Percentiles rank a stretch among this genome's conserved stretches.
Conservation (phyloP, 1,139 yeast species). For the Candida glucosophila region DNA sequence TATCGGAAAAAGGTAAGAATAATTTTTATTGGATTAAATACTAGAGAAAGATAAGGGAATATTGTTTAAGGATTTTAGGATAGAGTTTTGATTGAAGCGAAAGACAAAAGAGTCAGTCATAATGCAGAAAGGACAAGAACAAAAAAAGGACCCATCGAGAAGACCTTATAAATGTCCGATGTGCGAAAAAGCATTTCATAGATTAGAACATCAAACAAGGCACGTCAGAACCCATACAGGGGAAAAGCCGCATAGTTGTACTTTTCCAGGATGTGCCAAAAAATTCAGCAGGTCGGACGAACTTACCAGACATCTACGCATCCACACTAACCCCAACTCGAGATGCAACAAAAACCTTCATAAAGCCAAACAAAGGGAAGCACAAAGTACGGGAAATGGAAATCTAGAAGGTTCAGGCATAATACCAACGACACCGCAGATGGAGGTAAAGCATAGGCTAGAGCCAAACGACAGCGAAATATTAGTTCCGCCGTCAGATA, state of each 20-base stretch:
- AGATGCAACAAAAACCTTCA: slow-evolving; percentile 43
- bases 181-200: slow-evolving; percentile 86
- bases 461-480: not conserved
- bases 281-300: slow-evolving; percentile 85
- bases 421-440: not conserved
- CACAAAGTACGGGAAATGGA: not conserved
- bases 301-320: slow-evolving; percentile 79
- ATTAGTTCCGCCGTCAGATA: no score
- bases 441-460: not conserved
- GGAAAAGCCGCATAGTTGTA: slow-evolving; percentile 86
- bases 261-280: slow-evolving; percentile 80
- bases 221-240: slow-evolving; percentile 95
- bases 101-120: not conserved
- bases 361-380: slow-evolving; percentile 1
- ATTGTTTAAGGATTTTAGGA: not conserved
- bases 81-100: not conserved
- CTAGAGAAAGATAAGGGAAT: no score
- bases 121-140: slow-evolving; percentile 4
- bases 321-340: slow-evolving; percentile 72
- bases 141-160: slow-evolving; percentile 18
- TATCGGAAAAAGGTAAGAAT: no score
- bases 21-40: no score
- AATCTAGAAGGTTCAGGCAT: not conserved
- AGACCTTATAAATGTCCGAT: slow-evolving; percentile 88
- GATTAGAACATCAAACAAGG: slow-evolving; percentile 89